Evolutionary conservation across 257 asterid species (phyloP).

Genomic region (Lithospermum erythrorhizon): DNA sequence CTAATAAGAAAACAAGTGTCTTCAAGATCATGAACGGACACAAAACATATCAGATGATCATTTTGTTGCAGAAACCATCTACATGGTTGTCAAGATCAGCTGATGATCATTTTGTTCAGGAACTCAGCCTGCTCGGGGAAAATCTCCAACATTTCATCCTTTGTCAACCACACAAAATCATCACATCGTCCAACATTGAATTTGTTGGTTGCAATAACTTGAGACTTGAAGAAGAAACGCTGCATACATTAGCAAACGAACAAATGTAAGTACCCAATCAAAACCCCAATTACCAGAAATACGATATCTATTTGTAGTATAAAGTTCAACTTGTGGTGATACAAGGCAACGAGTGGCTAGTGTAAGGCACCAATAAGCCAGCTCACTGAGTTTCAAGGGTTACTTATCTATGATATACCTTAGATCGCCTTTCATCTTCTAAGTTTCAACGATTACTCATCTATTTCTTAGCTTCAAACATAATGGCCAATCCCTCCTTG

Average conservation of each 20-base stretch:
- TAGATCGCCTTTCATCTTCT: no score
- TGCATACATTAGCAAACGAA: conserved; percentile 16
- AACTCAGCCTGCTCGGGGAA: conserved; percentile 71
- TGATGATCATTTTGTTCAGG: conserved; percentile 72
- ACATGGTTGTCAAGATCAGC: conserved; percentile 54
- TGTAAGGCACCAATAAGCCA: no score
- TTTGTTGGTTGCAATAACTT: conserved; percentile 67
- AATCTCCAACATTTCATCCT: conserved; percentile 74
- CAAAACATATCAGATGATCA: conserved; percentile 32
- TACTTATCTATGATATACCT: no score
- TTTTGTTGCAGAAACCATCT: conserved; percentile 56
- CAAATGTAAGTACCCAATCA: neutral
- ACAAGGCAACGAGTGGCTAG: neutral
- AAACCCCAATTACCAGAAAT: neutral
- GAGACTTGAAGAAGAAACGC: conserved; percentile 93
- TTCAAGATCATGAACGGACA: neutral
- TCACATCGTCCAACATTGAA: conserved; percentile 39
- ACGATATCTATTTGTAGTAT: neutral
- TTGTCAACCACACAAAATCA: conserved; percentile 82
- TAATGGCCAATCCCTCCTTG: no score
- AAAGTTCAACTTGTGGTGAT: neutral
- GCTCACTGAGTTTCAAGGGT: no score
- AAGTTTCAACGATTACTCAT: no score
- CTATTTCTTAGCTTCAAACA: no score
- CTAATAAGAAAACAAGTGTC: neutral